Conservation (phyloP, 1,284 basidiomycete genomes). For the Moniliella sp. region DNA sequence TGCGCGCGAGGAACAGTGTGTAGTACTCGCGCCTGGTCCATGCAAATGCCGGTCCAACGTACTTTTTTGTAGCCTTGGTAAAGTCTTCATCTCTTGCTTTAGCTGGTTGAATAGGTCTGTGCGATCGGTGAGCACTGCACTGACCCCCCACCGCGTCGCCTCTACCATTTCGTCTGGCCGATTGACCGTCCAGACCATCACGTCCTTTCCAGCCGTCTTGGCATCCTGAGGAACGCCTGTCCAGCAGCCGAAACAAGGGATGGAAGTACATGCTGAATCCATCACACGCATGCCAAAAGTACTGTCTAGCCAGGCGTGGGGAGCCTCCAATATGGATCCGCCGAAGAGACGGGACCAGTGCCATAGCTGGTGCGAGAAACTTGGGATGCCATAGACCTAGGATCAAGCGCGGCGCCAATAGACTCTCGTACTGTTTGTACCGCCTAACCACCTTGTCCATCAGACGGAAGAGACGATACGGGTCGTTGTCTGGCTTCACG, state of each 20-base stretch:
- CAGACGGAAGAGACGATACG: slow-evolving; percentile 59
- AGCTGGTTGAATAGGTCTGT: slow-evolving; percentile 57
- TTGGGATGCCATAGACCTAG: slow-evolving; percentile 65
- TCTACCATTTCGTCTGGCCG: slow-evolving; percentile 77
- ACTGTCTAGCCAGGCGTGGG: slow-evolving; percentile 47
- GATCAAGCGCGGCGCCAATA: slow-evolving; percentile 64
- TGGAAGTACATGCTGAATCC: slow-evolving; percentile 68
- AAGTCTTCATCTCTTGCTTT: slow-evolving; percentile 39
- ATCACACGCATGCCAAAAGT: slow-evolving; percentile 73
- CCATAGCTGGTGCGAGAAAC: slow-evolving; percentile 57
- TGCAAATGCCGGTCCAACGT: slow-evolving; percentile 26
- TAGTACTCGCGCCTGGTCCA: slow-evolving; percentile 23
- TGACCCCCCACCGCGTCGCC: slow-evolving; percentile 71
- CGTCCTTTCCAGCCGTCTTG: slow-evolving; percentile 54
- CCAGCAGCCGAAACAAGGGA: slow-evolving; percentile 51
- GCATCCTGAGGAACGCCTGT: slow-evolving; percentile 56
- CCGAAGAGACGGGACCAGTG: slow-evolving; percentile 56
- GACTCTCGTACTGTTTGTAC: slow-evolving; percentile 54
- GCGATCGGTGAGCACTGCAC: slow-evolving; percentile 67
- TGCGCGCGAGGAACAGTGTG: slow-evolving; percentile 11
- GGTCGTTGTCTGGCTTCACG: slow-evolving; percentile 79
- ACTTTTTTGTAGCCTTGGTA: slow-evolving; percentile 9
- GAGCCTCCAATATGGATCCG: slow-evolving; percentile 65
- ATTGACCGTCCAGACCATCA: slow-evolving; percentile 93
- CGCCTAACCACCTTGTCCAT: slow-evolving; percentile 55